phyloP scores from a whole-genome alignment of 352 stramenopile species.

The Globisporangium parvum region DNA sequence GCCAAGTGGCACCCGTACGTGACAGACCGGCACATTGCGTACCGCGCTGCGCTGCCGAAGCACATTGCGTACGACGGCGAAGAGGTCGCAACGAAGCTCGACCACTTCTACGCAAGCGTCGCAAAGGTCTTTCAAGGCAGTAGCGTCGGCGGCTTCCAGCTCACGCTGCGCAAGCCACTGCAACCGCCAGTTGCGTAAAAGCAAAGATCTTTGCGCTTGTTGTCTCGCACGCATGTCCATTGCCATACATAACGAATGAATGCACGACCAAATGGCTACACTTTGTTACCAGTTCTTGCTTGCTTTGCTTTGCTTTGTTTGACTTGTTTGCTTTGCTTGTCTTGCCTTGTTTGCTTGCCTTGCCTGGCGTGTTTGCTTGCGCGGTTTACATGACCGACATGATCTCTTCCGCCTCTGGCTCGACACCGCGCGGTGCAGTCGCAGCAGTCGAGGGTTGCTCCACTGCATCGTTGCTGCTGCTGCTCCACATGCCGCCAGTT shows the following conservation, averaged over 20 bases:
- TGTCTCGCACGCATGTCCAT: too few relatives aligned
- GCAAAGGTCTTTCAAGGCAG: constrained; percentile 41
- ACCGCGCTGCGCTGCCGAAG: constrained; percentile 30
- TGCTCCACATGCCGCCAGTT: constrained; percentile 18
- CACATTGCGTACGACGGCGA: constrained; percentile 56
- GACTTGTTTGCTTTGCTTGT: too few relatives aligned
- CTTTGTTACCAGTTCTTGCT: background rate
- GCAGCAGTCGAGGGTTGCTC: background rate
- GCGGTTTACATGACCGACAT: constrained; percentile 13
- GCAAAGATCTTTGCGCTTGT: too few relatives aligned
- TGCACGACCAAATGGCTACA: too few relatives aligned
- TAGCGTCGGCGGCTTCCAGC: constrained; percentile 63
- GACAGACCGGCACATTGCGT: constrained; percentile 31
- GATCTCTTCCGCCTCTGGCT: constrained; percentile 9
- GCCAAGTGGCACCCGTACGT: constrained; percentile 66
- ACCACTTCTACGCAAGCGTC: constrained; percentile 70
- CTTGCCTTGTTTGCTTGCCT: too few relatives aligned
- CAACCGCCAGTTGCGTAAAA: background rate
- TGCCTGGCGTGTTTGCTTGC: too few relatives aligned
- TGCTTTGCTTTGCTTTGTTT: background rate
- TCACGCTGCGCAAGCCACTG: constrained; percentile 27
- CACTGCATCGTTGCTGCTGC: constrained; percentile 7
- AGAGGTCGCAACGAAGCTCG: constrained; percentile 39
- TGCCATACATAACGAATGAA: too few relatives aligned
- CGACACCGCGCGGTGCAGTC: background rate